Conservation (phyloP, 2,329 filamentous ascomycete species). For the Cytospora piceae region DNA sequence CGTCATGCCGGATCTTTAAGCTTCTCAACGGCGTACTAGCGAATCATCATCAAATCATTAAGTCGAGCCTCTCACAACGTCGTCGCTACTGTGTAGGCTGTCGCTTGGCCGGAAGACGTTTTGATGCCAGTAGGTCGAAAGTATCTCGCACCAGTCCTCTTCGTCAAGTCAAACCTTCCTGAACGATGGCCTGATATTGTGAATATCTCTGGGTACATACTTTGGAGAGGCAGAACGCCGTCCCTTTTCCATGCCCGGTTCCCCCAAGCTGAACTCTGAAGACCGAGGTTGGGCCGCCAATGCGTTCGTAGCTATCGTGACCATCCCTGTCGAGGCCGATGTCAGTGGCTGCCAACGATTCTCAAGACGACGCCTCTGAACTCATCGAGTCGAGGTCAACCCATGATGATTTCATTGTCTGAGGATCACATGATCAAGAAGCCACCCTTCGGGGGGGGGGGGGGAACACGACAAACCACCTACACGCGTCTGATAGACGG, state of each 20-base stretch:
- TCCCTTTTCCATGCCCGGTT: background rate
- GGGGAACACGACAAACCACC: background rate
- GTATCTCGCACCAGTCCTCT: background rate
- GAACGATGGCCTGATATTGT: no score
- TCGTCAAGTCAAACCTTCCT: background rate
- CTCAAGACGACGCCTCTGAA: background rate
- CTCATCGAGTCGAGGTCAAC: background rate
- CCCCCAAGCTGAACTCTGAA: background rate
- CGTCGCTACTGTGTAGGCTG: background rate
- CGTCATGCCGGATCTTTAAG: background rate
- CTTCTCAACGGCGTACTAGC: background rate
- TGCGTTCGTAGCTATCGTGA: background rate
- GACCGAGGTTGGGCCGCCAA: background rate
- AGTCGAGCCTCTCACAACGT: background rate
- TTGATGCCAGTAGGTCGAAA: no score
- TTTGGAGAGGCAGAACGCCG: no score
- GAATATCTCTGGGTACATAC: no score
- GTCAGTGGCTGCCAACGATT: background rate
- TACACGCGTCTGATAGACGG: background rate
- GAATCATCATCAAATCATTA: background rate
- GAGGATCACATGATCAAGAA: background rate
- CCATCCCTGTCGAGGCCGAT: background rate
- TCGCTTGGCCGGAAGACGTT: no score
- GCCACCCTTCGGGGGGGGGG: background rate
- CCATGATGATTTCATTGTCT: background rate